These are phyloP conservation scores for Colletotrichum brevisporum DNA, from an alignment of 2,329 filamentous ascomycete species.

Conservation along the genomic window DNA sequence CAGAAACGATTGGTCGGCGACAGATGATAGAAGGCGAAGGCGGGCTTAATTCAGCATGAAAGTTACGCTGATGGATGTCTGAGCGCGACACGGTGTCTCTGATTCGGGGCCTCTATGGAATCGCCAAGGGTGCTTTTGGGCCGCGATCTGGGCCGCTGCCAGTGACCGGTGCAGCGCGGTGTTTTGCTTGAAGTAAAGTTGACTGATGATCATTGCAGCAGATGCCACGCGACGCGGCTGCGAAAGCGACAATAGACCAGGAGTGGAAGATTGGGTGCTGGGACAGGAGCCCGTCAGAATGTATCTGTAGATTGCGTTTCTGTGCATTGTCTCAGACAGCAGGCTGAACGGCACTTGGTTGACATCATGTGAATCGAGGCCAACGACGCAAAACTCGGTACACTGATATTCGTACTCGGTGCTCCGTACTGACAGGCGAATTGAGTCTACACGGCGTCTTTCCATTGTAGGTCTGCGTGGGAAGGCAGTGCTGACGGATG, in stretches of 20 bases:
- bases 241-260: background rate
- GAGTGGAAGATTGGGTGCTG: background rate
- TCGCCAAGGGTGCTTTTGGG: constrained; percentile 8
- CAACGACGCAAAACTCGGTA: background rate
- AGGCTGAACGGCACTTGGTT: background rate
- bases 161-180: constrained; percentile 5
- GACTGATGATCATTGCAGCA: constrained; percentile 7
- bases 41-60: constrained; percentile 4
- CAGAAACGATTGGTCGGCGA: constrained; percentile 10
- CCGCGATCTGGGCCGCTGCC: constrained; percentile 12
- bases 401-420: too few relatives aligned
- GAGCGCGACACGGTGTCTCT: constrained; percentile 11
- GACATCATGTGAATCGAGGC: background rate
- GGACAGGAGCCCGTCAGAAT: background rate
- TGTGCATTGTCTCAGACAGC: constrained; percentile 19
- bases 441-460: constrained; percentile 16
- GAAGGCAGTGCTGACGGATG: background rate
- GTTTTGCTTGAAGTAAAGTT: constrained; percentile 11
- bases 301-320: background rate
- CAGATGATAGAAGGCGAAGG: constrained; percentile 16
- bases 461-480: constrained; percentile 9
- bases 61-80: constrained; percentile 9
- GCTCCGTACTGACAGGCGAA: constrained; percentile 11
- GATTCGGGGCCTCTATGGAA: constrained; percentile 7
- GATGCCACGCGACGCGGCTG: constrained; percentile 27